Percentiles rank a stretch among this genome's conserved stretches.
These are phyloP conservation scores for Penicillium dipodomyicola DNA, from an alignment of 495 filamentous ascomycete genomes.

Conservation along the genomic window DNA sequence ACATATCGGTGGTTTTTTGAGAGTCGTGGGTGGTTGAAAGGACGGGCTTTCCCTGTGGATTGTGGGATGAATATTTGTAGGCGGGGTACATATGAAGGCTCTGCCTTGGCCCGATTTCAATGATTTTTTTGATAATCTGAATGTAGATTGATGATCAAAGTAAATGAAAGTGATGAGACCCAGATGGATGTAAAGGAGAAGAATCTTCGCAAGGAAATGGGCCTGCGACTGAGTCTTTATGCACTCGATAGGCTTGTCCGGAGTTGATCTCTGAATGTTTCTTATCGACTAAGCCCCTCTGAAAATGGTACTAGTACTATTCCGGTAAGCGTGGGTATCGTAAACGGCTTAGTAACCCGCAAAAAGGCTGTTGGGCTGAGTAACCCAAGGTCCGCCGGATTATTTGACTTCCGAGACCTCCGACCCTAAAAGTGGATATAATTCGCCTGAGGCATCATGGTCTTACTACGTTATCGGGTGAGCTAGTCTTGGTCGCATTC, in stretches of 20 bases:
- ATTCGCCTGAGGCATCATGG: slow-evolving; percentile 23
- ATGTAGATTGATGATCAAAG: neutral
- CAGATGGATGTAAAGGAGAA: neutral
- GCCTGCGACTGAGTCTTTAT: slow-evolving; percentile 3
- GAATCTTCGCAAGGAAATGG: neutral
- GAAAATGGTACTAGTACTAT: neutral
- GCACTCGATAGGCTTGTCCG: neutral
- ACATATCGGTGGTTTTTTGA: slow-evolving; percentile 17
- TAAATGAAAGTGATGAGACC: neutral
- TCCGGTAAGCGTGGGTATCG: neutral
- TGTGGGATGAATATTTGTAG: slow-evolving; percentile 25
- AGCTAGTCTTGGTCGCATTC: slow-evolving; percentile 13
- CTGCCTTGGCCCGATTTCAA: slow-evolving; percentile 9
- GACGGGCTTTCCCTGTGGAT: slow-evolving; percentile 10
- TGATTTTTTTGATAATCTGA: slow-evolving; percentile 2
- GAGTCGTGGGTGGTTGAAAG: slow-evolving; percentile 8
- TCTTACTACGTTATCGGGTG: slow-evolving; percentile 25
- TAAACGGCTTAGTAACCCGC: neutral
- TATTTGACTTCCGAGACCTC: slow-evolving; percentile 3
- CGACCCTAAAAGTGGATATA: neutral
- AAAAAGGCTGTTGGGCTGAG: neutral
- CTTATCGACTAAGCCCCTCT: slow-evolving; percentile 9
- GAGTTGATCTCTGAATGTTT: slow-evolving; percentile 5
- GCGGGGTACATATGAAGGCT: slow-evolving; percentile 32
- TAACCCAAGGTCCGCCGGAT: neutral